Percentiles rank a stretch among this genome's conserved stretches.
phyloP scores from a whole-genome alignment of 2,329 filamentous ascomycete genomes.

The Fusarium sp. region DNA sequence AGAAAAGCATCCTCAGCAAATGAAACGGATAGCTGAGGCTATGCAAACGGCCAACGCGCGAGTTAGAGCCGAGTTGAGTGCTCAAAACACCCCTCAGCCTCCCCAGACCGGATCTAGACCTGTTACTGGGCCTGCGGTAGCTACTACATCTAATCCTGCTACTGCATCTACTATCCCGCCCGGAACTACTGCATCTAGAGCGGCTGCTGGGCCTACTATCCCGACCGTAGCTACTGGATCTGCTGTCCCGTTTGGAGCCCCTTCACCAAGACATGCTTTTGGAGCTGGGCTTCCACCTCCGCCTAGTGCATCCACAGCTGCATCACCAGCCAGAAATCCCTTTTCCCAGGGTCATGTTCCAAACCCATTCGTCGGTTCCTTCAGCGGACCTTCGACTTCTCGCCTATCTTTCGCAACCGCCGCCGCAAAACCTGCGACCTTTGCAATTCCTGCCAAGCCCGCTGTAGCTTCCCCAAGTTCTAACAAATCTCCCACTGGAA shows the following conservation, averaged over 20 bases:
- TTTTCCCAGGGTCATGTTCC: not conserved
- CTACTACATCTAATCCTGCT: not conserved
- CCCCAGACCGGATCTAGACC: not conserved
- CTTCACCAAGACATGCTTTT: not conserved
- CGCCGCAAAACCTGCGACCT: not conserved
- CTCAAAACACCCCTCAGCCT: not conserved
- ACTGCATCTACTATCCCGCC: not conserved
- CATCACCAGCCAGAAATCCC: not conserved
- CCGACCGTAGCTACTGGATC: not conserved
- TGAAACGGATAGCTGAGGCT: conserved; percentile 30
- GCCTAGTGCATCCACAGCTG: not conserved
- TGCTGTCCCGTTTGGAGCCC: not conserved
- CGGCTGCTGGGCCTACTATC: no score
- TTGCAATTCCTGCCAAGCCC: not conserved
- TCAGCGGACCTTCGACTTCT: not conserved
- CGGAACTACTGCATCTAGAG: not conserved
- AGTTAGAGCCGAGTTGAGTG: no score
- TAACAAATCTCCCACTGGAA: not conserved
- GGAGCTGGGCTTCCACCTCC: no score
- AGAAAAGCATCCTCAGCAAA: conserved; percentile 45
- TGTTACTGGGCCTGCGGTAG: no score
- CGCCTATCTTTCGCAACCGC: not conserved
- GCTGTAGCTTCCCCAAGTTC: not conserved
- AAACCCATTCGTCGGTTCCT: not conserved
- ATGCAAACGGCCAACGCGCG: not conserved